Conservation (phyloP, 2,329 filamentous ascomycete species). For the Magnaporthiopsis poae region DNA sequence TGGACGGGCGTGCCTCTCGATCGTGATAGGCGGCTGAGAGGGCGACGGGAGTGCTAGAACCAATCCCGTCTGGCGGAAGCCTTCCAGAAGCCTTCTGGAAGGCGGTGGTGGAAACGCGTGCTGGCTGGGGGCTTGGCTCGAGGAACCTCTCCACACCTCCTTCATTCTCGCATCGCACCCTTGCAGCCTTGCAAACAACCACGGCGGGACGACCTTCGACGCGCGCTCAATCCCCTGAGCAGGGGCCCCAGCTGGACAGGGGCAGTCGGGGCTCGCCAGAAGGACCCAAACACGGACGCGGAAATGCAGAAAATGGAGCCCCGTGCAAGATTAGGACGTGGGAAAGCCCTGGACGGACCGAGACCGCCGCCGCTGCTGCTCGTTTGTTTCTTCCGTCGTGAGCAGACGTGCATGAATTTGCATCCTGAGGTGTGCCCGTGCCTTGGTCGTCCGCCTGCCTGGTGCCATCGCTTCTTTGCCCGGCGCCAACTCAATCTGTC, state of each 20-base stretch:
- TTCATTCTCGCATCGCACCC: neutral
- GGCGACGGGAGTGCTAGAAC: slow-evolving; percentile 3
- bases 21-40: slow-evolving; percentile 1
- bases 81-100: slow-evolving; percentile 11
- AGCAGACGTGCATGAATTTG: neutral
- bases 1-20: neutral
- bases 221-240: neutral
- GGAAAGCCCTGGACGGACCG: neutral
- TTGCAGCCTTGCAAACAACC: slow-evolving; percentile 1
- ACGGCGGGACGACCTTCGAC: neutral
- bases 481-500: neutral
- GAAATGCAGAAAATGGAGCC: neutral
- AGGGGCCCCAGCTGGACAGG: neutral
- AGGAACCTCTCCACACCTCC: no score
- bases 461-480: neutral
- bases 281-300: neutral
- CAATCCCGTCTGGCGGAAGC: slow-evolving; percentile 2
- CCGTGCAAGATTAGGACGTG: neutral
- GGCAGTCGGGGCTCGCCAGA: neutral
- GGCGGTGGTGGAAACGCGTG: neutral
- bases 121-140: no score
- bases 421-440: neutral
- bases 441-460: no score
- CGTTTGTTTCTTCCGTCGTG: neutral
- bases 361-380: neutral